phyloP scores from a whole-genome alignment of 2,329 filamentous ascomycete species.

The Claviceps paspali region DNA sequence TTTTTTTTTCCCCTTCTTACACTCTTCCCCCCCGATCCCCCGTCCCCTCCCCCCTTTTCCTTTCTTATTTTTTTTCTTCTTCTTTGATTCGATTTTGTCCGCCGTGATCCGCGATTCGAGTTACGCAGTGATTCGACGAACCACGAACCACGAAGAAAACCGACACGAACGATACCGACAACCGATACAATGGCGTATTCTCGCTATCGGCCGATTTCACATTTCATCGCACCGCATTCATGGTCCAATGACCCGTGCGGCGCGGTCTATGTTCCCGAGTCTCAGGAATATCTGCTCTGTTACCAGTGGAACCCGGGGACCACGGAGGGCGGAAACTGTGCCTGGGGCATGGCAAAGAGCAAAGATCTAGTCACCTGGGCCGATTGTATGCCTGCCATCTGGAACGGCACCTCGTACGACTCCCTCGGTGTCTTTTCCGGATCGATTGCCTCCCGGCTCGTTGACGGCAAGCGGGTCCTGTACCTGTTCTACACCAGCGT shows the following conservation, averaged over 20 bases:
- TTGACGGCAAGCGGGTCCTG: conserved; percentile 18
- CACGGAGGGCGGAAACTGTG: conserved; percentile 12
- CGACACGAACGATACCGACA: too few species aligned
- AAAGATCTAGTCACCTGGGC: conserved; percentile 24
- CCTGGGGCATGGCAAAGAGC: conserved; percentile 20
- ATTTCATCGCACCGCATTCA: conserved; percentile 23
- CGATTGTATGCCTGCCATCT: conserved; percentile 8
- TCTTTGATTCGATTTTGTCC: too few species aligned
- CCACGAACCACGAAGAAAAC: too few species aligned
- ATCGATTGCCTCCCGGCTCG: conserved; percentile 24
- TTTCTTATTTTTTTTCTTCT: too few species aligned
- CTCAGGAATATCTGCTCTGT: conserved; percentile 25
- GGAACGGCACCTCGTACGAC: conserved; percentile 20
- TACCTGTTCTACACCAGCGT: conserved; percentile 28
- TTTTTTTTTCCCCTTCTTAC: too few species aligned
- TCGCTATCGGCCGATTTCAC: conserved; percentile 9
- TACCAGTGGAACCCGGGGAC: conserved; percentile 18
- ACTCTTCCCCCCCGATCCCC: too few species aligned
- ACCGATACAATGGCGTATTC: conserved; percentile 2
- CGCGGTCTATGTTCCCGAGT: conserved; percentile 25
- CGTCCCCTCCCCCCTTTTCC: too few species aligned
- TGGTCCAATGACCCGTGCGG: conserved; percentile 26
- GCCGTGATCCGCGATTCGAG: too few species aligned
- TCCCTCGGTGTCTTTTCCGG: conserved; percentile 28
- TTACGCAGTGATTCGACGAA: too few species aligned